These are phyloP conservation scores for Coemansia sp. DNA, from an alignment of 371 early-diverging fungal species.

Conservation along the genomic window DNA sequence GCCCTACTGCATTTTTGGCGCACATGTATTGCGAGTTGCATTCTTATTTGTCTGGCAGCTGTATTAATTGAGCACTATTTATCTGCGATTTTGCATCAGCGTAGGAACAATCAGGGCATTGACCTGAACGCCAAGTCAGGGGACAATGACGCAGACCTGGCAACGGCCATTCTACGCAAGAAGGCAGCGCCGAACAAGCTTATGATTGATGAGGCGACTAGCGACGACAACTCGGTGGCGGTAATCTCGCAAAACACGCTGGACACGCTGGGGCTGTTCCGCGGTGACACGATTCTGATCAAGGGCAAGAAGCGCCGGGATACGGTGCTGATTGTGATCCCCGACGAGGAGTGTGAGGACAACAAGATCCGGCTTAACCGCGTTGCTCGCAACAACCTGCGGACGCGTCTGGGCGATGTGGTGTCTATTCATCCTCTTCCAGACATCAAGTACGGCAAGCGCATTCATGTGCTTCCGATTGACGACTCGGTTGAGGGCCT, in stretches of 20 bases:
- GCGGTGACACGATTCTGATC: slow-evolving; percentile 93
- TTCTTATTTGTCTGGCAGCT: background rate
- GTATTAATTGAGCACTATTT: background rate
- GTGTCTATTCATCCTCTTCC: slow-evolving; percentile 91
- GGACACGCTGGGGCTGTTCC: slow-evolving; percentile 89
- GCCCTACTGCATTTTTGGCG: slow-evolving; percentile 5
- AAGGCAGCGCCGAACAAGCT: slow-evolving; percentile 96
- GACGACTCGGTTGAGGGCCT: slow-evolving; percentile 98
- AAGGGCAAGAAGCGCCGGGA: slow-evolving; percentile 99
- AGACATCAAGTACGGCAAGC: slow-evolving; percentile 95
- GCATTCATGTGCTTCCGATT: slow-evolving; percentile 96
- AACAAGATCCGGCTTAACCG: slow-evolving; percentile 94
- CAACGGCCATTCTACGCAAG: slow-evolving; percentile 93
- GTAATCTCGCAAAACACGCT: slow-evolving; percentile 89
- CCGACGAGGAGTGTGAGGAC: slow-evolving; percentile 90
- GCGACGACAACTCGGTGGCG: slow-evolving; percentile 96
- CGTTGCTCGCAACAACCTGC: slow-evolving; percentile 96
- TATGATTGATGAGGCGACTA: slow-evolving; percentile 94
- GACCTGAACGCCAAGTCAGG: slow-evolving; percentile 30
- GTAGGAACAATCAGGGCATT: slow-evolving; percentile 38
- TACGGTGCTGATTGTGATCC: slow-evolving; percentile 91
- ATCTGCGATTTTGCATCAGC: background rate
- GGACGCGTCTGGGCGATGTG: slow-evolving; percentile 97
- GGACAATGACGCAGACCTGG: slow-evolving; percentile 76
- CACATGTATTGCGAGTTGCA: background rate